A percentile compares a stretch with the other conserved stretches of the same genome.
Evolutionary conservation across 1,284 basidiomycete genomes (phyloP).

Genomic region (Heliocybe sulcata): DNA sequence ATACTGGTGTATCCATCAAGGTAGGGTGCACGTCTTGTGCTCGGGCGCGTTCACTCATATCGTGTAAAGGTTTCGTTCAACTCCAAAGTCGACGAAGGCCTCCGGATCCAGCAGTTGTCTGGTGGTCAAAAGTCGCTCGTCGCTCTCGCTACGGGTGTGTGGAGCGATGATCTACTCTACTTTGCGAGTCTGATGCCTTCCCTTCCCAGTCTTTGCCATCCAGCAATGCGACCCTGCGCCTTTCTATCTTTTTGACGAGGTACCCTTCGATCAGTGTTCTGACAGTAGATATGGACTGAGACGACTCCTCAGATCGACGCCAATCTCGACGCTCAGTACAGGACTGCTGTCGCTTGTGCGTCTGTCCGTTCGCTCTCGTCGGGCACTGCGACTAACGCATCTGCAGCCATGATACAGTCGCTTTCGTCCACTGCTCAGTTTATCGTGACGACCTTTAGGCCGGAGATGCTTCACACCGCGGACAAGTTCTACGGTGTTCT

Average conservation of each 20-base stretch:
- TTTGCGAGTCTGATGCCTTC: neutral
- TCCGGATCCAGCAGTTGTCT: constrained; percentile 94
- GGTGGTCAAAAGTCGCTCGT: constrained; percentile 98
- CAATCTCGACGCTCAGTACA: constrained; percentile 95
- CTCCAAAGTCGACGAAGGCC: constrained; percentile 93
- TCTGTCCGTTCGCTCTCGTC: constrained; percentile 4
- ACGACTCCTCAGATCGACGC: constrained; percentile 73
- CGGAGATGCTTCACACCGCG: constrained; percentile 92
- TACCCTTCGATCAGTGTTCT: constrained; percentile 21
- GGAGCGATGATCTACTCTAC: constrained; percentile 1
- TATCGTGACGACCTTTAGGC: constrained; percentile 97
- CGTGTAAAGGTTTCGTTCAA: constrained; percentile 88
- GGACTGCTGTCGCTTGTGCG: constrained; percentile 91
- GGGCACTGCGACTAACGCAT: neutral
- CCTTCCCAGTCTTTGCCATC: constrained; percentile 84
- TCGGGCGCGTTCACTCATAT: constrained; percentile 1
- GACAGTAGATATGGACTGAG: neutral
- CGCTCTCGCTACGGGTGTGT: constrained; percentile 82
- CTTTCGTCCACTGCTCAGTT: constrained; percentile 88
- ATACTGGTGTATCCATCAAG: constrained; percentile 96
- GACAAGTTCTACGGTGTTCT: constrained; percentile 99
- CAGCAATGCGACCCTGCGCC: constrained; percentile 99
- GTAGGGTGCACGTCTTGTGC: constrained; percentile 24
- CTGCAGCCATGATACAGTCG: constrained; percentile 86
- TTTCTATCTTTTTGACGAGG: constrained; percentile 99